Conservation (phyloP, 768 basidiomycete genomes). For the Sarcodon sp. region DNA sequence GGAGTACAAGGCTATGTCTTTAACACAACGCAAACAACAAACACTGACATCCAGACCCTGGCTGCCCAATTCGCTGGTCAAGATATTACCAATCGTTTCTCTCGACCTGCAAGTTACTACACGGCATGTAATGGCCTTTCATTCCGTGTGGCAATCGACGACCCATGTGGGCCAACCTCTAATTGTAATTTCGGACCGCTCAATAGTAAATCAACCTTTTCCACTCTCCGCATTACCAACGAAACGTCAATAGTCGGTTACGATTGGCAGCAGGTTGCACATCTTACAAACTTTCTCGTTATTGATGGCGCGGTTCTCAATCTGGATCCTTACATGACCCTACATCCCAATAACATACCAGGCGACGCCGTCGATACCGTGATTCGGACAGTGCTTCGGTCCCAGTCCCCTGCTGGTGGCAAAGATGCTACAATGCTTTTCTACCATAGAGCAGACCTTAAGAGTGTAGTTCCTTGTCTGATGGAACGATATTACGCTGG, state of each 20-base stretch:
- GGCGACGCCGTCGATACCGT: conserved; percentile 73
- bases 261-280: conserved; percentile 78
- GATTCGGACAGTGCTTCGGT: conserved; percentile 60
- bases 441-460: conserved; percentile 52
- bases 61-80: conserved; percentile 51
- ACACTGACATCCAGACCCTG: conserved; percentile 37
- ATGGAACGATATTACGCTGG: conserved; percentile 82
- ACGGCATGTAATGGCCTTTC: conserved; percentile 46
- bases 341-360: conserved; percentile 54
- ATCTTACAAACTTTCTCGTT: conserved; percentile 67
- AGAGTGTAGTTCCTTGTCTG: conserved; percentile 67
- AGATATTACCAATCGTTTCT: conserved; percentile 85
- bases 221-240: conserved; percentile 47
- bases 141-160: conserved; percentile 60
- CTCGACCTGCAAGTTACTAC: conserved; percentile 54
- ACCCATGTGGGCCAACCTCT: conserved; percentile 47
- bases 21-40: conserved; percentile 48
- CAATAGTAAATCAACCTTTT: conserved; percentile 41
- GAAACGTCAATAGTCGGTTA: conserved; percentile 72
- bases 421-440: conserved; percentile 90
- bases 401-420: conserved; percentile 37
- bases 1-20: conserved; percentile 68
- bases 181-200: conserved; percentile 60
- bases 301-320: conserved; percentile 93
- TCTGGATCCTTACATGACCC: conserved; percentile 71